These are phyloP conservation scores for Euptelea pleiosperma DNA, from an alignment of 164 flowering plant species.

Conservation along the genomic window DNA sequence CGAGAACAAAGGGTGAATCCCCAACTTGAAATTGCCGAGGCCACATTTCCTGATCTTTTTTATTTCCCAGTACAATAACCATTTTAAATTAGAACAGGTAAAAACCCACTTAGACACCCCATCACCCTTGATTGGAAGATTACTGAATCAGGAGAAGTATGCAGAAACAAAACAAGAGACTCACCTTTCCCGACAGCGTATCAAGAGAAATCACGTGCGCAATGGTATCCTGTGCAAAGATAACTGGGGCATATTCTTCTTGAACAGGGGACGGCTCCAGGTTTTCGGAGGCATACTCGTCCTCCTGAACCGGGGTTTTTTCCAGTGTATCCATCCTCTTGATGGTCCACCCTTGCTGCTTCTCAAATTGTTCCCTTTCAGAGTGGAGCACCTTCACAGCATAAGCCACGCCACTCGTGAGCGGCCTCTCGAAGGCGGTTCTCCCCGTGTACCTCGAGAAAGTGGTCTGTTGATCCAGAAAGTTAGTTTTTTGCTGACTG, in stretches of 20 bases:
- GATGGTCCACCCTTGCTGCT: constrained; percentile 87
- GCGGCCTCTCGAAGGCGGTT: constrained; percentile 97
- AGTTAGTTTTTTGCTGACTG: constrained; percentile 17
- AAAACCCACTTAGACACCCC: background rate
- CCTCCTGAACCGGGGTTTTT: constrained; percentile 64
- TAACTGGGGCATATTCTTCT: constrained; percentile 97
- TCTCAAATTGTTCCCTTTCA: constrained; percentile 84
- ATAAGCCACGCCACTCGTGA: constrained; percentile 97
- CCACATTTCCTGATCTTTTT: no score
- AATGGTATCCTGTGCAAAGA: constrained; percentile 91
- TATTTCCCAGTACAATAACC: no score
- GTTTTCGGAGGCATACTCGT: constrained; percentile 47
- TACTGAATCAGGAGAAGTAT: constrained; percentile 1
- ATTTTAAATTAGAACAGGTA: background rate
- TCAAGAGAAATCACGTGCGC: constrained; percentile 88
- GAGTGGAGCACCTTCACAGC: constrained; percentile 87
- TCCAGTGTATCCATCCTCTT: constrained; percentile 72
- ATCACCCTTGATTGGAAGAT: no score
- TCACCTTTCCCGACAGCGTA: constrained; percentile 86
- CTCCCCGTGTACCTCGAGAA: constrained; percentile 80
- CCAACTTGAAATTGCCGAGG: no score
- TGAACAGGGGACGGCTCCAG: constrained; percentile 68
- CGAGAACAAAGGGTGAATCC: no score
- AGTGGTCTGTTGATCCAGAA: constrained; percentile 50
- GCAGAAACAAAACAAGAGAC: constrained; percentile 10